Evolutionary conservation across 2,329 filamentous ascomycete genomes (phyloP).

Genomic region (Alternaria rosae): DNA sequence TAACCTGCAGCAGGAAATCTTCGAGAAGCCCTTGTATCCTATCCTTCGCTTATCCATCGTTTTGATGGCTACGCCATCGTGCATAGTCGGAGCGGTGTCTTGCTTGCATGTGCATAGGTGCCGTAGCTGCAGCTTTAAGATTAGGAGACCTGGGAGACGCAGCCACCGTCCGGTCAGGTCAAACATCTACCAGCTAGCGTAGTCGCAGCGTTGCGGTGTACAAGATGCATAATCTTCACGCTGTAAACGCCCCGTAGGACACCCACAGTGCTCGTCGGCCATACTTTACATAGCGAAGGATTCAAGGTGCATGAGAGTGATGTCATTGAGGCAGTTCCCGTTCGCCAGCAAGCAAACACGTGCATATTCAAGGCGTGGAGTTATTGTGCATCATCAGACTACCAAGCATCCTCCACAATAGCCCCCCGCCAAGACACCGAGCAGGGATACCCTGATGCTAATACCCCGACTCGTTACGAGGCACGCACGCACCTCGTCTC

Average conservation of each 20-base stretch:
- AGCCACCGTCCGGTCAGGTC: conserved; percentile 13
- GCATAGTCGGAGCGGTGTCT: conserved; percentile 9
- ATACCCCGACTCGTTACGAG: conserved; percentile 17
- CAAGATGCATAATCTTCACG: not conserved
- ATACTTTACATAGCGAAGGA: conserved; percentile 2
- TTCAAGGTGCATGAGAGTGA: conserved; percentile 5
- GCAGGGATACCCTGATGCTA: conserved; percentile 4
- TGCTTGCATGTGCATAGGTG: conserved; percentile 14
- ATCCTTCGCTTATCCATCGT: conserved; percentile 6
- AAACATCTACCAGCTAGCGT: not conserved
- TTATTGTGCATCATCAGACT: conserved; percentile 7
- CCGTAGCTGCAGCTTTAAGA: not conserved
- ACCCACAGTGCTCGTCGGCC: not conserved
- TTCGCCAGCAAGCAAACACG: not conserved
- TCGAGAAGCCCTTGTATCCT: conserved; percentile 8
- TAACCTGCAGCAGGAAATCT: conserved; percentile 9
- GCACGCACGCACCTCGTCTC: conserved; percentile 15
- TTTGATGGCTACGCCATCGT: conserved; percentile 7
- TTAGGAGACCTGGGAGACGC: not conserved
- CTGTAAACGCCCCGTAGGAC: not conserved
- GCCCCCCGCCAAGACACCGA: not conserved
- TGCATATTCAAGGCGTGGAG: not conserved
- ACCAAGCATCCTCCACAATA: conserved; percentile 2
- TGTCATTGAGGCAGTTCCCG: conserved; percentile 7
- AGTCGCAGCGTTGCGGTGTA: conserved; percentile 7